A percentile compares a stretch with the other conserved stretches of the same genome.
phyloP scores from a whole-genome alignment of 345 rosid genomes.

The Acer negundo region DNA sequence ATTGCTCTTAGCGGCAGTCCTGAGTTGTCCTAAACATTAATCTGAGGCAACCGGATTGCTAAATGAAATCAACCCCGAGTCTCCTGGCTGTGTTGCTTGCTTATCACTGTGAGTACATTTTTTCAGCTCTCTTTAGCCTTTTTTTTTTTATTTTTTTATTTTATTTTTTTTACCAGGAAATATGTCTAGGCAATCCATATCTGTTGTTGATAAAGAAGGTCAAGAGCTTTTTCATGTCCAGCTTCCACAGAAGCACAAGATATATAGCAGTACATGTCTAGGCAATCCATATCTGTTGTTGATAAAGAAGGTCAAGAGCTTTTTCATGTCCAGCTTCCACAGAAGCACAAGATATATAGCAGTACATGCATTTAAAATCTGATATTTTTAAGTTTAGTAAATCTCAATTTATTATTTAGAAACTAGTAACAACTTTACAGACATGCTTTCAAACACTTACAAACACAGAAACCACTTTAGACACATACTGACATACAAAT shows the following conservation, averaged over 20 bases:
- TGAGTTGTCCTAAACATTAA: too few relatives aligned
- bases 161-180: neutral
- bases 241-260: neutral
- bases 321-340: neutral
- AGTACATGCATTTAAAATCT: too few relatives aligned
- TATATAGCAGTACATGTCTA: neutral
- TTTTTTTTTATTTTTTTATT: too few relatives aligned
- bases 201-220: neutral
- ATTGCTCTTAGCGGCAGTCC: neutral
- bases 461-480: neutral
- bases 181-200: neutral
- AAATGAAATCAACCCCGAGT: too few relatives aligned
- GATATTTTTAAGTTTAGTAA: neutral
- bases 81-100: too few relatives aligned
- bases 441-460: neutral
- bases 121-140: too few relatives aligned
- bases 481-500: neutral
- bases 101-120: too few relatives aligned
- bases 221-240: neutral
- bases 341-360: too few relatives aligned
- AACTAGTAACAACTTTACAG: neutral
- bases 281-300: neutral
- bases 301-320: neutral
- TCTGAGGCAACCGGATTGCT: too few relatives aligned
- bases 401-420: neutral